Evolutionary conservation across 2,329 filamentous ascomycete genomes (phyloP).

Genomic region (Trichoderma koningii): DNA sequence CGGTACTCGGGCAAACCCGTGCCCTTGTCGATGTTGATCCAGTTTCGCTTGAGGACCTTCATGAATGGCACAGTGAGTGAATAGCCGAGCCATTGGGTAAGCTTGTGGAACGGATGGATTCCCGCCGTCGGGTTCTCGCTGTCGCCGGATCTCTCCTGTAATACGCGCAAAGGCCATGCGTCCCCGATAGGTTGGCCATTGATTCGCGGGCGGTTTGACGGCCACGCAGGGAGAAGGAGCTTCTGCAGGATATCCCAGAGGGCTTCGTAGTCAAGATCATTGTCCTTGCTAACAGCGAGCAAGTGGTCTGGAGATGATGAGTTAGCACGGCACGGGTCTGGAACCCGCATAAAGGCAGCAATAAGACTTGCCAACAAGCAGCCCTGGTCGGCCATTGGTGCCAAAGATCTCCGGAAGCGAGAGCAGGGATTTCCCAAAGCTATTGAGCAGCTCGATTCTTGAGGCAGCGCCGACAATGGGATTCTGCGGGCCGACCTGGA

Average conservation of each 20-base stretch:
- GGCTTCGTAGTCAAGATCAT: conserved; percentile 41
- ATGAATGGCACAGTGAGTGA: conserved; percentile 68
- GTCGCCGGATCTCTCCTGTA: conserved; percentile 12
- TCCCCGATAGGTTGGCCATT: conserved; percentile 50
- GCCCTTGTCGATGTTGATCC: conserved; percentile 56
- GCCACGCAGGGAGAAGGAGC: conserved; percentile 53
- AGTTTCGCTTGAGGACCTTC: conserved; percentile 53
- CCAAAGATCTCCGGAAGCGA: conserved; percentile 46
- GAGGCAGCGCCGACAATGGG: conserved; percentile 50
- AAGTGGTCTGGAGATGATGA: conserved; percentile 43
- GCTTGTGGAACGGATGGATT: conserved; percentile 61
- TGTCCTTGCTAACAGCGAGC: conserved; percentile 34
- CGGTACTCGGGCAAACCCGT: conserved; percentile 73
- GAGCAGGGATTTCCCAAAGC: conserved; percentile 46
- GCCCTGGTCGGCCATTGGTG: conserved; percentile 46
- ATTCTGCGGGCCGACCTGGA: conserved; percentile 49
- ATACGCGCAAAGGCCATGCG: conserved; percentile 49
- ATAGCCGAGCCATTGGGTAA: conserved; percentile 74
- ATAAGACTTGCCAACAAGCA: conserved; percentile 48
- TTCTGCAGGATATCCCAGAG: conserved; percentile 49
- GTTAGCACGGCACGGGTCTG: background rate
- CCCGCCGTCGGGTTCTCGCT: background rate
- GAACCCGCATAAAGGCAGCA: background rate
- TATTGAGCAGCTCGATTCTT: conserved; percentile 45
- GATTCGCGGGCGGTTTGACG: conserved; percentile 53